Conservation (phyloP, 2,329 filamentous ascomycete species). For the Didymella arachidicola region DNA sequence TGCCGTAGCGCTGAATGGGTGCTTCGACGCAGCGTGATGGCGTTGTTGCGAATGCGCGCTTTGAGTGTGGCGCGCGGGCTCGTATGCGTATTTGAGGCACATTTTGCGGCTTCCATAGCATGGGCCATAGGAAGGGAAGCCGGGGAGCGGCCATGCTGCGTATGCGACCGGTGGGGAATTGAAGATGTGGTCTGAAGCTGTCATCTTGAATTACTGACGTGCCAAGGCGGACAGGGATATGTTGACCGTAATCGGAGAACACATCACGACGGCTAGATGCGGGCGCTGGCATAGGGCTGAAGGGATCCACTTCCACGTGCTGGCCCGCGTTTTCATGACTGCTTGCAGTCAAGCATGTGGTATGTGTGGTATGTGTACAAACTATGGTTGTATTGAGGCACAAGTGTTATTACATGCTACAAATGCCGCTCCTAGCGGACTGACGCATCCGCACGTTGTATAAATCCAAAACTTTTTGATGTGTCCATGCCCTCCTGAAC, state of each 20-base stretch:
- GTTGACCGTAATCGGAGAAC: slow-evolving; percentile 23
- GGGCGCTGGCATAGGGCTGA: slow-evolving; percentile 17
- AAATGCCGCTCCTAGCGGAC: neutral
- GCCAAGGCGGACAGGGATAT: slow-evolving; percentile 23
- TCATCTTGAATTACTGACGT: slow-evolving; percentile 14
- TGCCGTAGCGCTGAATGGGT: slow-evolving; percentile 56
- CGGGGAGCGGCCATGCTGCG: slow-evolving; percentile 54
- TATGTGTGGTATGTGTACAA: neutral
- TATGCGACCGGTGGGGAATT: neutral
- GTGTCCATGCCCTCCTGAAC: slow-evolving; percentile 5
- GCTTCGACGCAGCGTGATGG: slow-evolving; percentile 40
- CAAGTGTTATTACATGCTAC: slow-evolving; percentile 1
- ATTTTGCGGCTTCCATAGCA: slow-evolving; percentile 50
- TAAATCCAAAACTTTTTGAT: slow-evolving; percentile 16
- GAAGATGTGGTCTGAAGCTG: neutral
- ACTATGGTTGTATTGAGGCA: neutral
- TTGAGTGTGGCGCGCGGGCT: slow-evolving; percentile 26
- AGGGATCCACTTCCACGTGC: slow-evolving; percentile 17
- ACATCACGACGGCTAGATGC: slow-evolving; percentile 20
- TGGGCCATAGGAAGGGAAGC: slow-evolving; percentile 58
- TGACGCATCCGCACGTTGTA: neutral
- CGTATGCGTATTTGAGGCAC: slow-evolving; percentile 32
- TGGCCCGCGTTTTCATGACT: neutral
- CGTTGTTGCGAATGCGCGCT: slow-evolving; percentile 29
- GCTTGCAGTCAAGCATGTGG: neutral